Base-by-base conservation (phyloP, 129 eudicot genomes). In the Arctium lappa region DNA sequence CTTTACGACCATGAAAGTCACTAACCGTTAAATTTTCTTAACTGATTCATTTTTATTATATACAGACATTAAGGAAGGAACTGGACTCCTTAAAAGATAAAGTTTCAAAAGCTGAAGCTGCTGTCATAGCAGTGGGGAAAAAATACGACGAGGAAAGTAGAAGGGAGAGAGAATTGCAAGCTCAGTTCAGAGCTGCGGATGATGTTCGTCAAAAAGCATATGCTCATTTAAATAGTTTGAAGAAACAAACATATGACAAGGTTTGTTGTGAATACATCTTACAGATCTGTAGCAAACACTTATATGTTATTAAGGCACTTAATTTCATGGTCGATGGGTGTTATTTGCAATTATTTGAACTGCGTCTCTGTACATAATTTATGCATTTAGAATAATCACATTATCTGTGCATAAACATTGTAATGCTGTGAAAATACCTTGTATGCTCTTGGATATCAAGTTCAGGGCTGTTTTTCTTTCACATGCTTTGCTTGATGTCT, bases 31-130 rank as follows among this genome's bases (percentile, higher is more conserved):
- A 12, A 36, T 73, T 7, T 72, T 30, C 73, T 77, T n/a, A 73
- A 78, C 34, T 85, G 81, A 84, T 40, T 31, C 50, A 36, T 16
- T 77, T 69, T 79, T 56, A 76, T 40, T 15, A 68, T 46, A 70
- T 87, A 81, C 88, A 95, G 99, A 77, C 81, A 36, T 85, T 93
- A 65, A 91, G 88, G 89, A 95, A 91, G 86, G 97, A 95, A 85
- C 80, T 91, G 15, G 91, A 88, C 82, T 34, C 77, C 56, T 88
- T 93, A 39, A 93, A 91, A 82, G 86, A 42, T 13, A 85, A 77
- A 69, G 90, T 86, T 69, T 74, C 87, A 46, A 90, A 88, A 81
- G 91, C 94, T 74, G 92, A 88, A 85, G 87, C 87, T 3, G 72
- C 15, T 82, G 87, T 70, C 4, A 33, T 4, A 32, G 76, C 89